Conservation (phyloP, 345 rosid species). For the Populus tremula region DNA sequence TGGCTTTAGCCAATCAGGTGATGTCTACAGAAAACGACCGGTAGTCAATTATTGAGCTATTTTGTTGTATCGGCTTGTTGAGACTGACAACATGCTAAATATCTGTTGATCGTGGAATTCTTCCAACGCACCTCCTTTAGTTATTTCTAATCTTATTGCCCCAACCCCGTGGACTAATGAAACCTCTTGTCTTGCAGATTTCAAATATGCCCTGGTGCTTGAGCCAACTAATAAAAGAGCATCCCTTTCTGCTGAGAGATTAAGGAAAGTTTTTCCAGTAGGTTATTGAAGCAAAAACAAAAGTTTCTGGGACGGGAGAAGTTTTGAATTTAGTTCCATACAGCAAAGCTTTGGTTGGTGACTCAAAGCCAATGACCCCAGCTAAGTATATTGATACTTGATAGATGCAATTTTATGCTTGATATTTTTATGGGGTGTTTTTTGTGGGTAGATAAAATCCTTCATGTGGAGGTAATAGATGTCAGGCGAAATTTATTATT, state of each 20-base stretch:
- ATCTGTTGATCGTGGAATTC: background rate
- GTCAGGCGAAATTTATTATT: background rate
- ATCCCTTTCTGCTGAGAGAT: conserved; percentile 64
- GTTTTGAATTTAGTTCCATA: background rate
- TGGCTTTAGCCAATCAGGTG: background rate
- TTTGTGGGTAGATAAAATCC: background rate
- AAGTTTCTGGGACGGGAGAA: background rate
- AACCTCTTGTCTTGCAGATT: conserved; percentile 52
- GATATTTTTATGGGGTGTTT: background rate
- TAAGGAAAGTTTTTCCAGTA: conserved; percentile 56
- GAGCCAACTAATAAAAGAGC: conserved; percentile 98
- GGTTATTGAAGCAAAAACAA: background rate
- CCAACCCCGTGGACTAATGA: background rate
- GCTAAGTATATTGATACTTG: background rate
- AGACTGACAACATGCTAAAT: background rate
- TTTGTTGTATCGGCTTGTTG: background rate
- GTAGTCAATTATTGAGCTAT: background rate
- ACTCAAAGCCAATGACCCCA: background rate
- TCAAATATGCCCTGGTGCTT: conserved; percentile 71
- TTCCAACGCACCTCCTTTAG: background rate
- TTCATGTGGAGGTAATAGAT: background rate
- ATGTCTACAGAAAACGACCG: background rate
- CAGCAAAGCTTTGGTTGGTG: background rate
- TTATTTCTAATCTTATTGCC: background rate
- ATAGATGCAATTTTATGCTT: background rate